Evolutionary conservation across 164 flowering plant species (phyloP), one percentile per base, ranked within the genome.

Genomic region (Piper betle): DNA sequence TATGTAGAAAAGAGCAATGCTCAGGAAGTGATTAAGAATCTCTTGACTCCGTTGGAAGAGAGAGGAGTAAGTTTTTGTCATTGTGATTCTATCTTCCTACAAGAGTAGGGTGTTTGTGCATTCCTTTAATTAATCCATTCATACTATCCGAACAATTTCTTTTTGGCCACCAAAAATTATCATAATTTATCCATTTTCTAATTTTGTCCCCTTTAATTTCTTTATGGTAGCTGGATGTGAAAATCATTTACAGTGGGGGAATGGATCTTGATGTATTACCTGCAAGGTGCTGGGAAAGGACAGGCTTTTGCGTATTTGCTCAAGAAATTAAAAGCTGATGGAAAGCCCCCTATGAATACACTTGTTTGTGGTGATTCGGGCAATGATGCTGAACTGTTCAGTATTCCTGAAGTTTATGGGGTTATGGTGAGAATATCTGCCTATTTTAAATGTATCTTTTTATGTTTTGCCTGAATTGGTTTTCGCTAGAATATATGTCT

Each of bases 341-440:
- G 81, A 63, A 87, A 79, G 55, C 66, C 52, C 33, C 97, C 96
- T 9, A 25, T 12, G 33, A 81, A 73, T 53, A 85, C 90, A 64
- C 89, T 89, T 68, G 96, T 74, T 56, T 86, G 94, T 76, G 96
- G 91, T 59, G 97, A 89, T 66, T 87, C 97, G 66, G 97, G 94
- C 66, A 89, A 89, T 78, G 97, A 89, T 69, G 88, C 90, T 20
- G 97, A 89, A 61, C 79, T 89, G 1, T 89, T 89, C 63, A 82
- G 80, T 73, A 75, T 89, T 76, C 97, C 90, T 37, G 84, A 81
- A 50, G 97, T 89, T 33, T 71, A 82, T 75, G 97, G 97, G 60
- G 97, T 89, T 62, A 81, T 89, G 97, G 94, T 89, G 52, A 60
- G 96, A 46, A 6, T 46, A 46, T 46, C 10, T 6, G 50, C 15